Conservation (phyloP, 305 asterid genomes). For the Solanum chacoense region DNA sequence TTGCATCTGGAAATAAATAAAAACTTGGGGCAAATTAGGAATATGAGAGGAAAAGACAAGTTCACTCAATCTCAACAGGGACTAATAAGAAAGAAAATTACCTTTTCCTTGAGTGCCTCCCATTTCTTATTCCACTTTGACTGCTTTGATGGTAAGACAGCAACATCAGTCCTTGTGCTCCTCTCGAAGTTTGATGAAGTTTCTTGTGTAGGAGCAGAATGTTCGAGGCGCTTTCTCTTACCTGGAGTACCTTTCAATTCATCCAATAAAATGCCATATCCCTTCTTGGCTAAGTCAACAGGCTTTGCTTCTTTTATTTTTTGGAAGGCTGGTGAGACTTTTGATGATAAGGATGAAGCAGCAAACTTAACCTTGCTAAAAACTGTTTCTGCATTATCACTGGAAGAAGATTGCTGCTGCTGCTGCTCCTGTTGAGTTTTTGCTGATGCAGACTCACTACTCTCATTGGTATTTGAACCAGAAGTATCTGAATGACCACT, state of each 20-base stretch:
- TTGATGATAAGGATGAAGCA: slow-evolving; percentile 43
- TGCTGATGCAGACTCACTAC: slow-evolving; percentile 32
- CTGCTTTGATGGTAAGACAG: slow-evolving; percentile 57
- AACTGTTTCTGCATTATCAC: slow-evolving; percentile 40
- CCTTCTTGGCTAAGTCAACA: slow-evolving; percentile 70
- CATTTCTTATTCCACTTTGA: slow-evolving; percentile 75
- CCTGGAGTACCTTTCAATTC: slow-evolving; percentile 73
- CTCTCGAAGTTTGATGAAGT: slow-evolving; percentile 44
- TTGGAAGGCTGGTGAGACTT: slow-evolving; percentile 52
- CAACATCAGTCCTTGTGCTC: slow-evolving; percentile 73
- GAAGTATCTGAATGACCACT: slow-evolving; percentile 24
- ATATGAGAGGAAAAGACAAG: not conserved
- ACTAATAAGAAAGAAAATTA: slow-evolving; percentile 10
- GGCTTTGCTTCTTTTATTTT: slow-evolving; percentile 79
- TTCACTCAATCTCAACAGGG: not conserved
- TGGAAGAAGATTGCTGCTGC: slow-evolving; percentile 43
- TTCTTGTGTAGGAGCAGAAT: slow-evolving; percentile 32
- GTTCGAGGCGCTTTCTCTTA: slow-evolving; percentile 71
- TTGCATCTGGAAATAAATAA: slow-evolving; percentile 49
- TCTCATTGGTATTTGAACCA: slow-evolving; percentile 20
- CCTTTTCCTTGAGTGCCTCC: slow-evolving; percentile 75
- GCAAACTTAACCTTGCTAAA: slow-evolving; percentile 58
- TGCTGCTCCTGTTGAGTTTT: slow-evolving; percentile 49
- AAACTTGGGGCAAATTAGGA: not conserved
- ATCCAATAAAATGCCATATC: slow-evolving; percentile 58